These are phyloP conservation scores for Leishmania martiniquensis DNA, from an alignment of 208 protist species.

Conservation along the genomic window DNA sequence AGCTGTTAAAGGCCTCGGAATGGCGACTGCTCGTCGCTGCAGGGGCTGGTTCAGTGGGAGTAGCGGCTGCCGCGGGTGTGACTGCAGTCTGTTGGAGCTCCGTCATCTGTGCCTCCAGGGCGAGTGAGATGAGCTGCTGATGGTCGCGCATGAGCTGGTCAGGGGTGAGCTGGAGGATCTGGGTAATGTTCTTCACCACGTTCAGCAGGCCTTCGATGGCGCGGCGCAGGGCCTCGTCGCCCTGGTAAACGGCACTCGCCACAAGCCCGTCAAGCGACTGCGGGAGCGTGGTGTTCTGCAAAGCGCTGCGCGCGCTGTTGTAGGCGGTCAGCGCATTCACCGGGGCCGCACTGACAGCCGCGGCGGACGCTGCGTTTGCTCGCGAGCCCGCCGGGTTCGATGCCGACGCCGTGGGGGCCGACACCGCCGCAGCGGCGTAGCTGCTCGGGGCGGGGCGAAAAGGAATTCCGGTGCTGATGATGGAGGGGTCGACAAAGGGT, in stretches of 20 bases:
- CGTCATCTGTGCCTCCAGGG: slow-evolving; percentile 91
- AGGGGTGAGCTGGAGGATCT: slow-evolving; percentile 77
- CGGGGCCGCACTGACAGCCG: slow-evolving; percentile 30
- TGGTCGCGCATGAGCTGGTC: slow-evolving; percentile 73
- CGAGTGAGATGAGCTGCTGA: slow-evolving; percentile 77
- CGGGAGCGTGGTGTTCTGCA: slow-evolving; percentile 76
- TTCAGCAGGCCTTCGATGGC: slow-evolving; percentile 60
- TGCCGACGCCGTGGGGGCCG: not conserved
- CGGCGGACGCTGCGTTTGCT: slow-evolving; percentile 7
- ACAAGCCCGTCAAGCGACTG: slow-evolving; percentile 71
- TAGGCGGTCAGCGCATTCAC: slow-evolving; percentile 21
- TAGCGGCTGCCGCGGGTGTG: not conserved
- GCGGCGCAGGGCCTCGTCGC: slow-evolving; percentile 64
- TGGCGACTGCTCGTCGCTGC: slow-evolving; percentile 14
- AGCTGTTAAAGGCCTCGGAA: slow-evolving; percentile 68
- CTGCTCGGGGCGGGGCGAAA: slow-evolving; percentile 23
- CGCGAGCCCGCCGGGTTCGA: not conserved
- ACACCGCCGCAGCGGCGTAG: not conserved
- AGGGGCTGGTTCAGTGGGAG: not conserved
- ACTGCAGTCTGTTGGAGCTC: slow-evolving; percentile 57
- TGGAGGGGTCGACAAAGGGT: slow-evolving; percentile 35
- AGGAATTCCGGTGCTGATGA: slow-evolving; percentile 38
- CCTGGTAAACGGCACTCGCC: slow-evolving; percentile 61
- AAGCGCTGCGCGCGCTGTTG: slow-evolving; percentile 42
- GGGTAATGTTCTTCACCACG: slow-evolving; percentile 64